A percentile compares a stretch with the other conserved stretches of the same genome.
Evolutionary conservation across 208 protist species (phyloP).

Genomic region (Trypanosoma avium): DNA sequence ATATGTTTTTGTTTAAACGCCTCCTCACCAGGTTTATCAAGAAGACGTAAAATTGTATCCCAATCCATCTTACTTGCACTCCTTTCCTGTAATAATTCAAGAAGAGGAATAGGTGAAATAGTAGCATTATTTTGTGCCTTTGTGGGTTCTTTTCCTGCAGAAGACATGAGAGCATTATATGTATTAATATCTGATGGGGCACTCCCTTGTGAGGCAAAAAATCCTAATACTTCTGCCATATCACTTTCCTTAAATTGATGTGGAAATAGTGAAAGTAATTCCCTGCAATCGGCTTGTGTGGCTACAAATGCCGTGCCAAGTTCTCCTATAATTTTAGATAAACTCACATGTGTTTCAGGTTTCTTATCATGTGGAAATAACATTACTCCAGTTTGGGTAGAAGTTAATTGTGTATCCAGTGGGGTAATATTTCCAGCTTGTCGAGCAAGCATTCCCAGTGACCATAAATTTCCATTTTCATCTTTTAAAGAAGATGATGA

Average conservation of each 20-base stretch:
- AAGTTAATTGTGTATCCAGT: slow-evolving; percentile 54
- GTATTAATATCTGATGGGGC: slow-evolving; percentile 66
- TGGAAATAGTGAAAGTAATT: slow-evolving; percentile 81
- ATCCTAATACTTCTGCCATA: slow-evolving; percentile 82
- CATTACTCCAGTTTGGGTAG: slow-evolving; percentile 22
- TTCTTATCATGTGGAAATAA: slow-evolving; percentile 27
- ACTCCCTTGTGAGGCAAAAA: slow-evolving; percentile 80
- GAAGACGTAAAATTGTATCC: slow-evolving; percentile 68
- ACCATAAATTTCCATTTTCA: slow-evolving; percentile 44
- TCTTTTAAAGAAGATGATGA: slow-evolving; percentile 56
- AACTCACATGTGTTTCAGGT: slow-evolving; percentile 51
- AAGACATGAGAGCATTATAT: slow-evolving; percentile 73
- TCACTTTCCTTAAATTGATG: slow-evolving; percentile 70
- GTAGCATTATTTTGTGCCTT: slow-evolving; percentile 54
- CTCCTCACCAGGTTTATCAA: slow-evolving; percentile 68
- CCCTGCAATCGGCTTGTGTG: slow-evolving; percentile 73
- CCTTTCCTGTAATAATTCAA: slow-evolving; percentile 60
- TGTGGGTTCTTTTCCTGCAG: slow-evolving; percentile 59
- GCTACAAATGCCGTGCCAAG: slow-evolving; percentile 84
- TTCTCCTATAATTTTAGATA: slow-evolving; percentile 78
- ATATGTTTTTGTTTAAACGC: slow-evolving; percentile 76
- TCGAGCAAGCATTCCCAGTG: slow-evolving; percentile 54
- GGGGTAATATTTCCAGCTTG: slow-evolving; percentile 44
- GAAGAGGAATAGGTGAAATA: slow-evolving; percentile 73
- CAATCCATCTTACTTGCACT: slow-evolving; percentile 55